phyloP scores from a whole-genome alignment of 208 protist species.

The Trypanosoma brucei region DNA sequence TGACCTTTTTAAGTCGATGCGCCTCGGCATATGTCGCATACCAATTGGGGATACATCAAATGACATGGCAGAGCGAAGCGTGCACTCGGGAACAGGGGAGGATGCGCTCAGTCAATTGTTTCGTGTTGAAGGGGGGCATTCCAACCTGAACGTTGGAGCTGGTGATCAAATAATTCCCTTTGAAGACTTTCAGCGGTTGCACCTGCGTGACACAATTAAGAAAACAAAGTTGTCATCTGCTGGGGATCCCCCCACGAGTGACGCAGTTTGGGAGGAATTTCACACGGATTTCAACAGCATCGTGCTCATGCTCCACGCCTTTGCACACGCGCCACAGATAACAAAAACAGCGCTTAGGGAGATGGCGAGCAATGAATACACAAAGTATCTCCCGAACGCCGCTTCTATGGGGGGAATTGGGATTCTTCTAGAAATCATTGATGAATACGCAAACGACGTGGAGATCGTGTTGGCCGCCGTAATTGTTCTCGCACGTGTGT shows the following conservation, averaged over 20 bases:
- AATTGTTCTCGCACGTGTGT: conserved; percentile 54
- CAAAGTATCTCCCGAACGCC: conserved; percentile 19
- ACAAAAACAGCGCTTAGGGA: conserved; percentile 44
- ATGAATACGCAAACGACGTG: conserved; percentile 71
- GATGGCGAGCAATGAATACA: conserved; percentile 30
- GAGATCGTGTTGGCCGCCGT: conserved; percentile 57
- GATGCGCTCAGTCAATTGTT: conserved; percentile 31
- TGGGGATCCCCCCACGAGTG: conserved; percentile 34
- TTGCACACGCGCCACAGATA: conserved; percentile 51
- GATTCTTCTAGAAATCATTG: conserved; percentile 72
- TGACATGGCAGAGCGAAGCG: conserved; percentile 4
- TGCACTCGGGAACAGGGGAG: conserved; percentile 4
- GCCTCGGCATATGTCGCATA: conserved; percentile 65
- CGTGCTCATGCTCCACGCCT: conserved; percentile 69
- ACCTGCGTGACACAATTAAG: conserved; percentile 7
- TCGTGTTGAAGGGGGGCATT: conserved; percentile 25
- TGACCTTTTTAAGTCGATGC: conserved; percentile 59
- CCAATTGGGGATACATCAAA: conserved; percentile 42
- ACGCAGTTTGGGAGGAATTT: conserved; percentile 70
- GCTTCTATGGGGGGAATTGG: conserved; percentile 54
- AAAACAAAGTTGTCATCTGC: conserved; percentile 24
- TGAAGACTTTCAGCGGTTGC: conserved; percentile 28
- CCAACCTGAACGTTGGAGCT: conserved; percentile 27
- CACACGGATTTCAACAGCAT: conserved; percentile 62
- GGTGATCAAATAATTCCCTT: conserved; percentile 33